Evolutionary conservation across 2,329 filamentous ascomycete species (phyloP).

Genomic region (Aspergillus texensis): DNA sequence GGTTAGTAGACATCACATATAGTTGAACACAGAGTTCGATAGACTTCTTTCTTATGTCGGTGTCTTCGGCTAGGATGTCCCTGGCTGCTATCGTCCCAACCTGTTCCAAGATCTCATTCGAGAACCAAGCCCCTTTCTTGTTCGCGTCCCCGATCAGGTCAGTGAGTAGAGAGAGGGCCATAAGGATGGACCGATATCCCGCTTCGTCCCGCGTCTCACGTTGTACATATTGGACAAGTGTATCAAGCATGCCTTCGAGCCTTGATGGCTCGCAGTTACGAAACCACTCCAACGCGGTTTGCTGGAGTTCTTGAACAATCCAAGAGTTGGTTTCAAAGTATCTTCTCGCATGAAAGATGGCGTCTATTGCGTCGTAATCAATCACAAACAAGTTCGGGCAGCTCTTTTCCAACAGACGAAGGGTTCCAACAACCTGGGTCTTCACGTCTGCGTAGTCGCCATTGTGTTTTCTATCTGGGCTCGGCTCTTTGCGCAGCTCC

Average conservation of each 20-base stretch:
- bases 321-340: constrained; percentile 23
- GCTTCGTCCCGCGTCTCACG: neutral
- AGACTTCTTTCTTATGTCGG: constrained; percentile 42
- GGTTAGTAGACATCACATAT: constrained; percentile 26
- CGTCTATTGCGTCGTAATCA: neutral
- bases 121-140: constrained; percentile 19
- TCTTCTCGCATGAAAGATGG: constrained; percentile 30
- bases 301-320: constrained; percentile 41
- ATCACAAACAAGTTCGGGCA: neutral
- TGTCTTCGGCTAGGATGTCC: constrained; percentile 36
- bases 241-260: neutral
- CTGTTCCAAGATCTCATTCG: constrained; percentile 24
- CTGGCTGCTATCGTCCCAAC: constrained; percentile 38
- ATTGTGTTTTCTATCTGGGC: too few relatives aligned
- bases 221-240: neutral
- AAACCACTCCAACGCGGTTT: constrained; percentile 16
- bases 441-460: neutral
- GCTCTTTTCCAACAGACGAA: neutral
- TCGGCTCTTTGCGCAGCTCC: neutral
- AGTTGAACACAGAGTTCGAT: constrained; percentile 38
- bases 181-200: constrained; percentile 14
- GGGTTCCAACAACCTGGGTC: neutral
- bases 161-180: constrained; percentile 37
- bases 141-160: constrained; percentile 31
- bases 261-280: neutral